Evolutionary conservation across 2,329 filamentous ascomycete genomes (phyloP), one percentile per base, ranked within the genome.

Genomic region (Fusarium sp.): DNA sequence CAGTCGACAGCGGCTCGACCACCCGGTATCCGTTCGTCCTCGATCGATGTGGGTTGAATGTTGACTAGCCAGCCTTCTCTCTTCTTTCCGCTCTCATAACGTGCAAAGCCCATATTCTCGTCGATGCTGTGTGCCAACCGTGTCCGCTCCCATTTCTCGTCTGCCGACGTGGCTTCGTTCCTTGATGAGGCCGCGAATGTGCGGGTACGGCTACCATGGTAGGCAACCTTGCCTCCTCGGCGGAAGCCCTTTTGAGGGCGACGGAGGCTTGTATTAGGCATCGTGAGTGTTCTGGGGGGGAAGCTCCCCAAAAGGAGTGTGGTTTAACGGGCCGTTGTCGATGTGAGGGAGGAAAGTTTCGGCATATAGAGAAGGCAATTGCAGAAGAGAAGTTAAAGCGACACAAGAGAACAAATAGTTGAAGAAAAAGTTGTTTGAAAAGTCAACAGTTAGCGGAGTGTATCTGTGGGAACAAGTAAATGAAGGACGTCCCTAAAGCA

Each of bases 21-120:
- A 65, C 93, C 93, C 3, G 92, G 91, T 48, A 93, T 88, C 74
- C 93, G 93, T 18, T 95, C 88, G 79, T 98, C 95, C 80, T 97
- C 86, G 85, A 99, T 87, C 15, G 90, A 90, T 0, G 96, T 98
- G 41, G 94, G 91, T 79, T 97, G 93, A 84, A 98, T 93, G 78
- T 98, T 99, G 75, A 95, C 93, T 7, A 99, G 89, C 96, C 96
- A 99, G 71, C 97, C 95, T 53, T 92, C 89, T 78, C 91, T 92
- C 75, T 85, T 86, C 83, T 92, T 94, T 79, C 92, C 96, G 35
- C 93, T 91, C 72, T 99, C 97, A 80, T 95, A 98, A 54, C 95
- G 92, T 37, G 91, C 87, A 80, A 99, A 99, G 57, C 96, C 97
- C 90, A 98, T 96, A 69, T 89, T 88, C 84, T 98, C 96, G 84